Evolutionary conservation across 192 early-diverging fungal genomes (phyloP), one percentile per base, ranked within the genome.

Genomic region (Chytriomyces confervae): DNA sequence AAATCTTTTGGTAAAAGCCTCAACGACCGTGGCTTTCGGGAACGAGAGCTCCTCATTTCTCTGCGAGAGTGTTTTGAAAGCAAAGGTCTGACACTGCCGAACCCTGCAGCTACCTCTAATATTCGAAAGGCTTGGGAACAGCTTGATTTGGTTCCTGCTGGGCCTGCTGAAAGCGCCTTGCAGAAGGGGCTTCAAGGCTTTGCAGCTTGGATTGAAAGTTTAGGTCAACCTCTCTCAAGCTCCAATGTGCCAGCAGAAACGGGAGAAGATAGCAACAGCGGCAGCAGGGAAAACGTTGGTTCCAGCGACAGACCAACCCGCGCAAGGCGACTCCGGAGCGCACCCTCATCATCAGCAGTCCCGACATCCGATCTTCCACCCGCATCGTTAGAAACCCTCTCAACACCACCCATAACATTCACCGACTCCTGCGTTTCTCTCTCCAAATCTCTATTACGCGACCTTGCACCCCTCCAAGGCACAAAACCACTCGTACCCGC

Each of bases 1-100:
- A 74, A 74, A 49, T 20, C 27, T 2, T 62, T 74, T 45, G 61
- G n/a, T 6, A n/a, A 27, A 7, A 47, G 60, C 10, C 61, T 74
- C 7, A 74, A 45, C 27, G 72, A 74, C 27, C 72, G 72, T 43
- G 72, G 72, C 27, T 20, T 47, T n/a, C 72, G 72, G 7, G 72
- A 74, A 63, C 72, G 72, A 24, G 72, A 74, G 24, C 72, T 74
- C 27, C 27, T 62, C 23, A 8, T 23, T 5, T 44, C 72, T 27
- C 3, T 74, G 24, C 60, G 72, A 7, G 61, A 61, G 10, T 43
- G 50, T 8, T 74, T 74, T 63, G 11, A 18, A 7, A 61, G 47
- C 29, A 16, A 57, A 3, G 69, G 50, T 10, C 44, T 72, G 10
- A 20, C 29, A 3, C 23, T 72, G 7, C 69, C 69, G 20, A 7